Percentiles rank a stretch among this genome's conserved stretches.
Evolutionary conservation across 345 rosid species (phyloP).

Genomic region (Heritiera fomes): DNA sequence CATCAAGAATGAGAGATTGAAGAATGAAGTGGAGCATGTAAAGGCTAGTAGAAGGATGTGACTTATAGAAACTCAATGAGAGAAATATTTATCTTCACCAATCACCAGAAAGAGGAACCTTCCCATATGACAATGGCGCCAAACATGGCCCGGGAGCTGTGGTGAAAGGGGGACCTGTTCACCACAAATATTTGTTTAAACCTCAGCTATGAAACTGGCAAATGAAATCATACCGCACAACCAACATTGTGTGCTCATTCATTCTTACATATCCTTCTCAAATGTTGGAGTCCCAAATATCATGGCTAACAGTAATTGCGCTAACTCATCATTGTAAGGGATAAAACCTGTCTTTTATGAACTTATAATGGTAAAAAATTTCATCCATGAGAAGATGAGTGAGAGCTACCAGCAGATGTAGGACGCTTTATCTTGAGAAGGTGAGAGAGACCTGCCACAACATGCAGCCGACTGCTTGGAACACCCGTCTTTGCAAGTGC

Average conservation of each 20-base stretch:
- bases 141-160: background rate
- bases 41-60: background rate
- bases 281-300: background rate
- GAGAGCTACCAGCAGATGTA: background rate
- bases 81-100: background rate
- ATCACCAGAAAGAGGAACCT: background rate
- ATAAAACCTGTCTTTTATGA: background rate
- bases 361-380: background rate
- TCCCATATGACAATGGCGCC: background rate
- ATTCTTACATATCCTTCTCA: background rate
- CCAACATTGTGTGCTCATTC: background rate
- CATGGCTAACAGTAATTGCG: background rate
- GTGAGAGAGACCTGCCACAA: slow-evolving; percentile 85
- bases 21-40: background rate
- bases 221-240: background rate
- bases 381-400: slow-evolving; percentile 12
- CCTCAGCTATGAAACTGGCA: background rate
- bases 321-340: background rate
- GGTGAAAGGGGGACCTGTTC: background rate
- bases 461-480: slow-evolving; percentile 84
- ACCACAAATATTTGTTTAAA: background rate
- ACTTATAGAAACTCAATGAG: background rate
- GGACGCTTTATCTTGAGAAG: slow-evolving; percentile 80
- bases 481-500: slow-evolving; percentile 86
- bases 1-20: background rate